phyloP scores from a whole-genome alignment of 2,329 filamentous ascomycete species.

The Aspergillus piperis region DNA sequence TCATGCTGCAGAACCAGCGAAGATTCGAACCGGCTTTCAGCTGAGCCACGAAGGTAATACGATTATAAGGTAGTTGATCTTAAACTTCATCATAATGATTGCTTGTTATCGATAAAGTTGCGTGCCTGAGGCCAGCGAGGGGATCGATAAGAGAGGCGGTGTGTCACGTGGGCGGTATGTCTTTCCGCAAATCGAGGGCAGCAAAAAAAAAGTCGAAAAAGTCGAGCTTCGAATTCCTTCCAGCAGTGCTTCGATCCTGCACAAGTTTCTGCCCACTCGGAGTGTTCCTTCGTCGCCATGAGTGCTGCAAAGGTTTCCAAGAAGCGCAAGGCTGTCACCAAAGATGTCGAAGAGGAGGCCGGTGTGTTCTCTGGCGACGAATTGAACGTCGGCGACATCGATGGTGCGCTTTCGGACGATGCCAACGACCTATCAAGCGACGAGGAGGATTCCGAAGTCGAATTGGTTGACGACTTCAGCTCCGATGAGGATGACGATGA shows the following conservation, averaged over 20 bases:
- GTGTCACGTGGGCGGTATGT: constrained; percentile 42
- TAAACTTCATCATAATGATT: too few species aligned
- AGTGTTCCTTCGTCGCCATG: constrained; percentile 30
- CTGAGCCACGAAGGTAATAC: not conserved
- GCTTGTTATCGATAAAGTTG: not conserved
- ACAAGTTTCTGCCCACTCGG: not conserved
- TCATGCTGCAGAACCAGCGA: not conserved
- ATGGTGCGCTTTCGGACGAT: constrained; percentile 46
- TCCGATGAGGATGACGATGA: constrained; percentile 53
- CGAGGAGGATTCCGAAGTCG: constrained; percentile 51
- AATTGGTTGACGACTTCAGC: constrained; percentile 58
- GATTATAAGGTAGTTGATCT: too few species aligned
- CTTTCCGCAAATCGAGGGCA: constrained; percentile 1
- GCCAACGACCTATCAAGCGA: constrained; percentile 43
- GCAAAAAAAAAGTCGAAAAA: constrained; percentile 15
- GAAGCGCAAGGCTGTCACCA: constrained; percentile 67
- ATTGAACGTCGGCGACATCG: constrained; percentile 49
- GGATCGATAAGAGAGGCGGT: constrained; percentile 27
- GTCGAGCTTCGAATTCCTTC: constrained; percentile 4
- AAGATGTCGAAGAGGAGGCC: constrained; percentile 52
- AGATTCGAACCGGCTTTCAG: too few species aligned
- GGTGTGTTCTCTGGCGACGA: constrained; percentile 63
- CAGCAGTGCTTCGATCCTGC: not conserved
- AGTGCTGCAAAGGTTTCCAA: constrained; percentile 46
- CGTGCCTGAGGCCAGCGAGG: constrained; percentile 17